phyloP scores from a whole-genome alignment of 306 rosid species.

The Biancaea sappan region DNA sequence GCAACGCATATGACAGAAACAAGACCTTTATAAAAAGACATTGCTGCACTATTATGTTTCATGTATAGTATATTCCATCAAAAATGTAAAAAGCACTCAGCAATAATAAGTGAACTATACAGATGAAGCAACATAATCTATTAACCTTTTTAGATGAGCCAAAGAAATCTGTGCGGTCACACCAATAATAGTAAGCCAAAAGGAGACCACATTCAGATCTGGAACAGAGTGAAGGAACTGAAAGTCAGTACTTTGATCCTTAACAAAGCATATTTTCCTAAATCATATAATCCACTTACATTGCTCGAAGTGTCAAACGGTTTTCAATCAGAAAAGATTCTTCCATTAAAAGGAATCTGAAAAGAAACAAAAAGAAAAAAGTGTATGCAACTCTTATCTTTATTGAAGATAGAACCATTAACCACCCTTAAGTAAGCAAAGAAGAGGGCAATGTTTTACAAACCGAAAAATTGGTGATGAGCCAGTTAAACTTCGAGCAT shows the following conservation, averaged over 20 bases:
- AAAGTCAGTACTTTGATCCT: constrained; percentile 32
- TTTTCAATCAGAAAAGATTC: constrained; percentile 77
- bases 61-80: constrained; percentile 4
- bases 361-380: background rate
- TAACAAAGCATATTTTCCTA: constrained; percentile 7
- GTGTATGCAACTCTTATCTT: constrained; percentile 1
- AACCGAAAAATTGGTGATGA: constrained; percentile 69
- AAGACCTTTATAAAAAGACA: constrained; percentile 9
- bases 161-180: constrained; percentile 92
- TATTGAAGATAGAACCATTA: constrained; percentile 32
- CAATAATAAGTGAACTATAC: constrained; percentile 2
- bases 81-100: constrained; percentile 13
- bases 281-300: constrained; percentile 61
- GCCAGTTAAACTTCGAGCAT: constrained; percentile 52
- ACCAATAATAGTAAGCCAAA: constrained; percentile 71
- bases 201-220: constrained; percentile 87
- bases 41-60: constrained; percentile 20
- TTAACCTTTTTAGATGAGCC: constrained; percentile 71
- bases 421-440: constrained; percentile 32
- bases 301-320: constrained; percentile 88
- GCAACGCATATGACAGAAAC: constrained; percentile 14
- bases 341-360: constrained; percentile 84
- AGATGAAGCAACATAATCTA: constrained; percentile 22
- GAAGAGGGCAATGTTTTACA: background rate
- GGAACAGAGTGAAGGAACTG: constrained; percentile 25